phyloP scores from a whole-genome alignment of 768 basidiomycete species.

The Ephemerocybe angulata region DNA sequence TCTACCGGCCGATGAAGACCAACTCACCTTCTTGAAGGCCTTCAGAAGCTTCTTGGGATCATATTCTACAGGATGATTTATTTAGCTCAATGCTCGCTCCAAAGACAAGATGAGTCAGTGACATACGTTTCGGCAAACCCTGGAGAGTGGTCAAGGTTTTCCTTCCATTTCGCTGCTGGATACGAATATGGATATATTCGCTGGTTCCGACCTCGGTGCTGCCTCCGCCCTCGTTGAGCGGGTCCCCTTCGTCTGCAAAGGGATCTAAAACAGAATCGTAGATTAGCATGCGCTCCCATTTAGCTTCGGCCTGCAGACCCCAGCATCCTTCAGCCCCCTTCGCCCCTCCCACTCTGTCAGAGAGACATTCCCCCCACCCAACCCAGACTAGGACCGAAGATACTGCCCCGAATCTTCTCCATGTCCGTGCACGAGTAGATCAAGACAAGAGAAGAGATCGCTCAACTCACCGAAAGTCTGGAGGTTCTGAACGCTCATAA shows the following conservation, averaged over 20 bases:
- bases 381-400: too few species aligned
- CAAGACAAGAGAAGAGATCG: too few species aligned
- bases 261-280: conserved; percentile 57
- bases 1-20: not conserved
- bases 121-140: conserved; percentile 84
- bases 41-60: conserved; percentile 98
- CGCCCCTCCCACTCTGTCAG: too few species aligned
- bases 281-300: conserved; percentile 4
- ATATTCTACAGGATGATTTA: conserved; percentile 57
- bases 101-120: not conserved
- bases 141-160: conserved; percentile 98
- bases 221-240: conserved; percentile 58
- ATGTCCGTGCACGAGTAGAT: too few species aligned
- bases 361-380: not conserved
- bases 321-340: too few species aligned
- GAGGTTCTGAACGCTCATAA: conserved; percentile 95
- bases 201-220: conserved; percentile 73
- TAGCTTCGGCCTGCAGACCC: too few species aligned
- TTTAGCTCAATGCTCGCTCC: conserved; percentile 2
- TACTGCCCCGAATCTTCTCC: too few species aligned
- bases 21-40: conserved; percentile 91
- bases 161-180: conserved; percentile 98
- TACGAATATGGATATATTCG: conserved; percentile 92
- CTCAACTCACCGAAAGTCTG: conserved; percentile 69
- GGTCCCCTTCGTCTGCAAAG: conserved; percentile 92